Base-by-base conservation (phyloP, 768 basidiomycete genomes). In the Omphalotus guepiniiformis region DNA sequence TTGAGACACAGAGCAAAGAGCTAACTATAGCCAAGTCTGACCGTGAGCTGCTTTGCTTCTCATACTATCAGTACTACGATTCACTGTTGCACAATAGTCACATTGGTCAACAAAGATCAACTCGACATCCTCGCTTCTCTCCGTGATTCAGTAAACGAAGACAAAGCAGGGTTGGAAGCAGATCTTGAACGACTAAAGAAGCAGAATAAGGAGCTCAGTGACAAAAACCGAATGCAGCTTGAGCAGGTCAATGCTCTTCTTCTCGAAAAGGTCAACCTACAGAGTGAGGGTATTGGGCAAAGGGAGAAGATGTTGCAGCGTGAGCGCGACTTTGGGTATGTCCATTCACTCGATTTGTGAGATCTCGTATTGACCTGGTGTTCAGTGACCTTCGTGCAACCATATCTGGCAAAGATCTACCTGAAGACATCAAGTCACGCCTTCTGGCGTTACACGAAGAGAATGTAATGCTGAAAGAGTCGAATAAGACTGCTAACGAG, bases 31-130 rank as follows among this genome's bases (percentile, higher is more conserved):
- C 88, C 38, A 90, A 87, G 61, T 91, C 92, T 8, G 88, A 95
- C 61, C 62, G 93, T 95, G 56, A 56, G 85, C 70, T 13, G 12
- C 19, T 43, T n/a, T 43, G 39, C 43, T 48, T 36, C 15, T 53
- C 7, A 11, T 13, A 13, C 19, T 16, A 25, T 12, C 4, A 27
- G 7, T 23, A 6, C 16, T 27, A 42, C 23, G 1, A 30, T 34
- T 11, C 12, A 37, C 23, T 16, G 22, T 30, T 55, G 11, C 12
- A 38, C 29, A 27, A 11, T 57, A 95, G 93, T 97, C 58, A 88
- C 80, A 37, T 76, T 98, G 36, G 86, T 97, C 37, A 88, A 93
- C 71, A 92, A 90, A 62, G 93, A 96, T 60, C 92, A 97, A 62
- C 71, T 93, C 18, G 93, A 94, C 43, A 92, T 94, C 49, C 82